Evolutionary conservation across 2,329 filamentous ascomycete species (phyloP), one percentile per base, ranked within the genome.

Genomic region (Beauveria pseudobassiana): DNA sequence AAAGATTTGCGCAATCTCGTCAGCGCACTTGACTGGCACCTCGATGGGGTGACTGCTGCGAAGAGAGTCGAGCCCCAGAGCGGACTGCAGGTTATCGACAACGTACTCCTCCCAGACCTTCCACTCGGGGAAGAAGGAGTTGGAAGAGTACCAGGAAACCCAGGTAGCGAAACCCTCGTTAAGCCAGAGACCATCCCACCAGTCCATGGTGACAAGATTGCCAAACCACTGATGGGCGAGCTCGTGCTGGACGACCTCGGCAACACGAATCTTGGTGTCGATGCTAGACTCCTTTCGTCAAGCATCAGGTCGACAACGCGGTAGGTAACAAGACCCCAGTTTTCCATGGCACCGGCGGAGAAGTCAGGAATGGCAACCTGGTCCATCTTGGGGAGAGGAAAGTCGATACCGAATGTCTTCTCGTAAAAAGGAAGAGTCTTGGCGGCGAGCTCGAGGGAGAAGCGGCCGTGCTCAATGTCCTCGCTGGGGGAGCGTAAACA

Each of bases 171-270:
- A 96, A 45, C 91, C 91, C 74, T 96, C 91, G 74, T 98, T 98
- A 59, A 98, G 84, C 93, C 93, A 98, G 8, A 98, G 79, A 60
- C 93, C 93, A 75, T 97, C 92, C 93, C 93, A 98, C 82, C 96
- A 97, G 74, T 96, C 92, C 92, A 97, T 97, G 59, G 93, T 97
- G 30, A 97, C 93, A 59, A 97, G 79, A 77, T 98, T 97, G 65
- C 93, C 93, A 71, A 98, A 98, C 93, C 93, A 98, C 76, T 97
- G 93, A 76, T 98, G 93, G 46, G 93, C 93, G 72, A 98, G 81
- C 75, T 98, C 93, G 78, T 98, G 93, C 80, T 97, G 93, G 30
- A 98, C 93, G 46, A 95, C 91, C 75, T 97, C 93, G 58, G 93
- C 93, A 60, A 98, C 90, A 45, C 93, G 87, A 78, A 97, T 90